phyloP scores from a whole-genome alignment of 306 rosid genomes.

The Cucurbita maxima region DNA sequence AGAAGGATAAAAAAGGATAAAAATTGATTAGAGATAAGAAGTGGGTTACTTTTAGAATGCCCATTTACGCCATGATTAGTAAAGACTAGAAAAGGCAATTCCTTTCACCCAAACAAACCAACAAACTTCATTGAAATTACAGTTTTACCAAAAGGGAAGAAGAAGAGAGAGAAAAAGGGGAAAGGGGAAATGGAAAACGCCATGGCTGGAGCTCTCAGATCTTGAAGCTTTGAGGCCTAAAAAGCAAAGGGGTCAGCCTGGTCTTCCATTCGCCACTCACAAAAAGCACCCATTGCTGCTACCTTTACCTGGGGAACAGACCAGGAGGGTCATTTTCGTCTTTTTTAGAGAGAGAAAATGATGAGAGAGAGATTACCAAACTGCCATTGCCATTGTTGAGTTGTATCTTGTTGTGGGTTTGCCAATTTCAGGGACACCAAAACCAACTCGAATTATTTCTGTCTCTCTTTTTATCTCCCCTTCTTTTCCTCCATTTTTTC shows the following conservation, averaged over 20 bases:
- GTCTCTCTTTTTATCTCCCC: neutral
- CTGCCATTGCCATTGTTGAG: neutral
- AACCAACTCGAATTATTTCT: conserved; percentile 37
- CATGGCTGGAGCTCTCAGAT: neutral
- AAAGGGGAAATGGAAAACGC: neutral
- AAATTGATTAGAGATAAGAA: no score
- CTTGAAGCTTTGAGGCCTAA: neutral
- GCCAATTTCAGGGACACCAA: conserved; percentile 7
- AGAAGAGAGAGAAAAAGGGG: neutral
- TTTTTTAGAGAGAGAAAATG: neutral
- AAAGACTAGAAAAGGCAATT: no score
- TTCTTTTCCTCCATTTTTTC: conserved; percentile 20
- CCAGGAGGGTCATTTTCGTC: neutral
- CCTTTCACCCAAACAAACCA: no score
- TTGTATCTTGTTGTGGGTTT: conserved; percentile 2
- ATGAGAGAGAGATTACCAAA: neutral
- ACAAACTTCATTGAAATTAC: neutral
- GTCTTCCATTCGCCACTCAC: neutral
- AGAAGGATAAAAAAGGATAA: no score
- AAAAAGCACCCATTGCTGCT: conserved; percentile 1
- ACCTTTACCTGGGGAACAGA: neutral
- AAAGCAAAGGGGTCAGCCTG: neutral
- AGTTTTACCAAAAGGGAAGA: neutral
- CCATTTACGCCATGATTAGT: no score
- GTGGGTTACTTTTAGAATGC: no score